Base-by-base conservation (phyloP, 2,329 filamentous ascomycete genomes). In the Diaporthe sp. region DNA sequence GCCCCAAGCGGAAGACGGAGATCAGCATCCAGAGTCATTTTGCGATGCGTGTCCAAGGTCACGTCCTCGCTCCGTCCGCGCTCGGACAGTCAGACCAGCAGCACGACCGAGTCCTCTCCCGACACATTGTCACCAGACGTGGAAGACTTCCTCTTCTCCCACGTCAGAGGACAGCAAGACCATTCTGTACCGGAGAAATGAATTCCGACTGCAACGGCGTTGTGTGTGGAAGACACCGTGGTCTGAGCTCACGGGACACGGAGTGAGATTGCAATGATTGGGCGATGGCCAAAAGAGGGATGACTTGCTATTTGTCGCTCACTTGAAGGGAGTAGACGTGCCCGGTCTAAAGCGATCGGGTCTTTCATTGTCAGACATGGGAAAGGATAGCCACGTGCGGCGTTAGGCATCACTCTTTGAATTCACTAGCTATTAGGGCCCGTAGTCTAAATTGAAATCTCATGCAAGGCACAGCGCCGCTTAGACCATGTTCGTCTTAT, bases 41-140 rank as follows among this genome's bases (percentile, higher is more conserved):
- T 70, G n/a, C 65, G 65, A n/a, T 70, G 65, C 34, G 49, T 70
- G 15, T 55, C 65, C n/a, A 70, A 70, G 49, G 49, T 55, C n/a
- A 70, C 65, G 4, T 70, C 47, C 9, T 55, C 49, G 49, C 65
- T 70, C 17, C 65, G 65, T 5, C 65, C 34, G 15, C 65, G 65
- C 25, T 70, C 65, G 4, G n/a, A 42, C 65, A 70, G 65, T 34
- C 65, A 70, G 65, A 25, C 31, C 37, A 70, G 65, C 65, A 42
- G 51, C n/a, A 31, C 49, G 15, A 25, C 34, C n/a, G 49, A 28
- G n/a, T 25, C 65, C 17, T 55, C 65, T 15, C 47, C 65, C n/a
- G 47, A 55, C 34, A 42, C 65, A 31, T 42, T 70, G 49, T 70
- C 65, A 28, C 65, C 65, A 22, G 65, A 70, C 3, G 65, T 70